Evolutionary conservation across 2,329 filamentous ascomycete genomes (phyloP).

Genomic region (Drechslerella stenobrocha): DNA sequence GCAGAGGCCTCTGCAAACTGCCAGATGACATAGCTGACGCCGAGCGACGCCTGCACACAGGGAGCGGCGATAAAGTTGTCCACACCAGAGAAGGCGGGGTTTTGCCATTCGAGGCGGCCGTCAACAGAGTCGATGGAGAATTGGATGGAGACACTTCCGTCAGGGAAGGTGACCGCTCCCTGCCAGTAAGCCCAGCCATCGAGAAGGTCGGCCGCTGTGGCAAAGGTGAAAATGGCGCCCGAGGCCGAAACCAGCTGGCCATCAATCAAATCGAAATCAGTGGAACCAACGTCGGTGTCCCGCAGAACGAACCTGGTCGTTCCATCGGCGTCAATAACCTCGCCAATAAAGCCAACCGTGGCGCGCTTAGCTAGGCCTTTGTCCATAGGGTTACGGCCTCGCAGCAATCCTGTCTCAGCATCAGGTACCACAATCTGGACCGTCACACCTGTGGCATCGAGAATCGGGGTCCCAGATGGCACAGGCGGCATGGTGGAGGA

Average conservation of each 20-base stretch:
- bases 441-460: slow-evolving; percentile 2
- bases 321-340: not conserved
- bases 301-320: not conserved
- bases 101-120: slow-evolving; percentile 18
- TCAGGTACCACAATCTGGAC: slow-evolving; percentile 1
- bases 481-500: not conserved
- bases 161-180: not conserved
- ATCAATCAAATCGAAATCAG: not conserved
- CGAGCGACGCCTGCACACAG: slow-evolving; percentile 2
- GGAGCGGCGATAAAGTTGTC: slow-evolving; percentile 17
- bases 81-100: slow-evolving; percentile 22
- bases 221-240: slow-evolving; percentile 9
- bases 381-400: not conserved
- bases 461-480: not conserved
- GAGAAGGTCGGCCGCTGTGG: slow-evolving; percentile 2
- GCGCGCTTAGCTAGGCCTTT: not conserved
- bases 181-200: slow-evolving; percentile 17
- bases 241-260: not conserved
- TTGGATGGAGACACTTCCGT: slow-evolving; percentile 18
- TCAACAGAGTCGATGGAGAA: slow-evolving; percentile 20
- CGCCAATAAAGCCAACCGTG: not conserved
- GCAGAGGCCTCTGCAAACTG: slow-evolving; percentile 10
- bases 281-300: not conserved
- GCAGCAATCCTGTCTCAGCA: not conserved
- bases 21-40: slow-evolving; percentile 15